These are phyloP conservation scores for Botrytis porri DNA, from an alignment of 2,329 filamentous ascomycete genomes.

Conservation along the genomic window DNA sequence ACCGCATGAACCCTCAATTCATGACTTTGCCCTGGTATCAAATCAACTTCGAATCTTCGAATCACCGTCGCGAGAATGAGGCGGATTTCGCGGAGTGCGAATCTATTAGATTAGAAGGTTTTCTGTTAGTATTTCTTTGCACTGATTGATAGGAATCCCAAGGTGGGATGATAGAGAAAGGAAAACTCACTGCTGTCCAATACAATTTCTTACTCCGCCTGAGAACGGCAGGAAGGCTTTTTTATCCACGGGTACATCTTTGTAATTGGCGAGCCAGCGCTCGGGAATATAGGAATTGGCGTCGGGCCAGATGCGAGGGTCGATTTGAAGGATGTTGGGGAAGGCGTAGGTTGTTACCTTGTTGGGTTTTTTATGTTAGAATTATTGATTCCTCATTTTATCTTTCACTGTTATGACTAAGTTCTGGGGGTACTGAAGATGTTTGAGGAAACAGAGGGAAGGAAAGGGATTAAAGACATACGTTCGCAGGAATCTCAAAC, in stretches of 20 bases:
- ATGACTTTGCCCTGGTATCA: constrained; percentile 27
- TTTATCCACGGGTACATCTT: constrained; percentile 14
- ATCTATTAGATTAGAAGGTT: not conserved
- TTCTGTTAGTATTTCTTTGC: not conserved
- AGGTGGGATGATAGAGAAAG: too few relatives aligned
- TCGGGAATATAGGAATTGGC: constrained; percentile 26
- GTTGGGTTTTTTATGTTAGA: not conserved
- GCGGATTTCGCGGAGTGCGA: constrained; percentile 31
- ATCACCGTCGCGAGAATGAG: constrained; percentile 27
- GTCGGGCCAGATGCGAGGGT: constrained; percentile 26
- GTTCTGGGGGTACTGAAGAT: not conserved
- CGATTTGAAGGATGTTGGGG: not conserved
- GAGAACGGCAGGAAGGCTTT: constrained; percentile 26
- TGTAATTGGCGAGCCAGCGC: constrained; percentile 25
- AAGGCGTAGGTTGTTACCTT: constrained; percentile 16
- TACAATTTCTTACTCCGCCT: constrained; percentile 2
- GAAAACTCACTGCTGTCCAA: constrained; percentile 4
- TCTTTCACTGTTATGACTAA: not conserved
- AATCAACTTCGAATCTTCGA: constrained; percentile 24
- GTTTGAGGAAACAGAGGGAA: not conserved
- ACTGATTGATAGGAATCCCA: fast-evolving
- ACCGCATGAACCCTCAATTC: constrained; percentile 27
- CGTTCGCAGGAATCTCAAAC: constrained; percentile 26
- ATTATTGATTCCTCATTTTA: not conserved
- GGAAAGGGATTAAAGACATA: not conserved